A percentile compares a stretch with the other conserved stretches of the same genome.
Evolutionary conservation across 345 rosid species (phyloP).

Genomic region (Laguncularia racemosa): DNA sequence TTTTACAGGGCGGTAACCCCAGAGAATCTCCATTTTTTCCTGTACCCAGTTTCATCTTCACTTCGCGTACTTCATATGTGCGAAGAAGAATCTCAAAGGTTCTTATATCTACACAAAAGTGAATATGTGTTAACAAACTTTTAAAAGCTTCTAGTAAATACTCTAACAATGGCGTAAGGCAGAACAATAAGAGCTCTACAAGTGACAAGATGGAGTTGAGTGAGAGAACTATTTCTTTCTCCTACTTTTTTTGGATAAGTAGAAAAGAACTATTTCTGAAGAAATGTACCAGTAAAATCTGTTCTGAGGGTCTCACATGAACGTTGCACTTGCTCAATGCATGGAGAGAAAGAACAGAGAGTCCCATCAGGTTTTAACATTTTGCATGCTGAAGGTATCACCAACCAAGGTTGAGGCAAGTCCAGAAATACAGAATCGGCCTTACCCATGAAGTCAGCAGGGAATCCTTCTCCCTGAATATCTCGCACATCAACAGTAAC

Average conservation of each 20-base stretch:
- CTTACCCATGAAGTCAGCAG: slow-evolving; percentile 50
- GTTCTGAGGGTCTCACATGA: slow-evolving; percentile 68
- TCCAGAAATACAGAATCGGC: slow-evolving; percentile 77
- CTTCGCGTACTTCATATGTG: slow-evolving; percentile 72
- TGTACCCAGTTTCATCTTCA: slow-evolving; percentile 28
- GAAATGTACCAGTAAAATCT: slow-evolving; percentile 55
- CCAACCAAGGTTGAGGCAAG: slow-evolving; percentile 85
- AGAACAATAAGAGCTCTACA: too few species aligned
- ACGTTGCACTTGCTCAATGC: slow-evolving; percentile 93
- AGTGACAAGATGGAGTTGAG: neutral
- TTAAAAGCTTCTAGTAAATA: too few species aligned
- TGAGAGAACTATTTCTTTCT: neutral
- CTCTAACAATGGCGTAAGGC: too few species aligned
- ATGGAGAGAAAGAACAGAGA: slow-evolving; percentile 90
- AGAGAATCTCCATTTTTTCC: slow-evolving; percentile 26
- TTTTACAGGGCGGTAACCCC: slow-evolving; percentile 53
- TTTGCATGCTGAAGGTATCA: slow-evolving; percentile 66
- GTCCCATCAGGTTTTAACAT: slow-evolving; percentile 81
- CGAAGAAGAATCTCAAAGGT: slow-evolving; percentile 85
- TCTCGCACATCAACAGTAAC: slow-evolving; percentile 88
- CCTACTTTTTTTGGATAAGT: too few species aligned
- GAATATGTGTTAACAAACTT: too few species aligned
- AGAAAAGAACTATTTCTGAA: neutral
- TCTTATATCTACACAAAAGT: slow-evolving; percentile 55
- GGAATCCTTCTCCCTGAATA: slow-evolving; percentile 88